Evolutionary conservation across 1,284 basidiomycete species (phyloP).

Genomic region (Rhodotorula sp.): DNA sequence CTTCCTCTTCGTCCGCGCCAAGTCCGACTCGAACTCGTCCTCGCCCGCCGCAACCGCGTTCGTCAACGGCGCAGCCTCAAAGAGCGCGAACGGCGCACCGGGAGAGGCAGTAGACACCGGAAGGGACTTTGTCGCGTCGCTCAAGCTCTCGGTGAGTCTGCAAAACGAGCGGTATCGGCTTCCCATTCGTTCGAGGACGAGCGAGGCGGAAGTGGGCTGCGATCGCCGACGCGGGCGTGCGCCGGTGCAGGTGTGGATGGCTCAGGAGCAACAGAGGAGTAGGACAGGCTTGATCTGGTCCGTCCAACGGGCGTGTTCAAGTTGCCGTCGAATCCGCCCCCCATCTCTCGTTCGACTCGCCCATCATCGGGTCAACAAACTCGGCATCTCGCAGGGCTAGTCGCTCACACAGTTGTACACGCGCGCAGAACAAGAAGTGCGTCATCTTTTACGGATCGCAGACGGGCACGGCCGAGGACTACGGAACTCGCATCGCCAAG

Average conservation of each 20-base stretch:
- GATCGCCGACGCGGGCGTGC: too few relatives aligned
- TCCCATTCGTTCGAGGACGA: too few relatives aligned
- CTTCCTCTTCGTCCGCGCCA: constrained; percentile 67
- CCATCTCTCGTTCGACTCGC: background rate
- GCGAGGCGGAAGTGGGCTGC: too few relatives aligned
- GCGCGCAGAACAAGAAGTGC: constrained; percentile 71
- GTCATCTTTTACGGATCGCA: constrained; percentile 96
- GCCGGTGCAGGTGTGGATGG: too few relatives aligned
- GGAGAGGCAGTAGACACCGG: constrained; percentile 75
- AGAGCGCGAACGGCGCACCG: constrained; percentile 42
- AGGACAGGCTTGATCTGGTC: background rate
- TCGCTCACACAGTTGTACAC: background rate
- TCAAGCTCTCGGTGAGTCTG: constrained; percentile 76
- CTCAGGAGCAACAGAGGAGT: too few relatives aligned
- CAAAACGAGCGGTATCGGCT: too few relatives aligned
- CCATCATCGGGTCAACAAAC: too few relatives aligned
- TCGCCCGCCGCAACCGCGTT: constrained; percentile 54
- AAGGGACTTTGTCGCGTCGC: constrained; percentile 78
- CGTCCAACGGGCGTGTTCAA: accelerated
- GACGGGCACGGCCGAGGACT: constrained; percentile 91
- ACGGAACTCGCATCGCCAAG: constrained; percentile 45
- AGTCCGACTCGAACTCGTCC: constrained; percentile 52
- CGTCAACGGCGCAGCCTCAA: constrained; percentile 50
- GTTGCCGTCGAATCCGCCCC: background rate
- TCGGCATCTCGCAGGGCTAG: background rate